Evolutionary conservation across 495 filamentous ascomycete species (phyloP).

Genomic region (Recurvomyces mirabilis): DNA sequence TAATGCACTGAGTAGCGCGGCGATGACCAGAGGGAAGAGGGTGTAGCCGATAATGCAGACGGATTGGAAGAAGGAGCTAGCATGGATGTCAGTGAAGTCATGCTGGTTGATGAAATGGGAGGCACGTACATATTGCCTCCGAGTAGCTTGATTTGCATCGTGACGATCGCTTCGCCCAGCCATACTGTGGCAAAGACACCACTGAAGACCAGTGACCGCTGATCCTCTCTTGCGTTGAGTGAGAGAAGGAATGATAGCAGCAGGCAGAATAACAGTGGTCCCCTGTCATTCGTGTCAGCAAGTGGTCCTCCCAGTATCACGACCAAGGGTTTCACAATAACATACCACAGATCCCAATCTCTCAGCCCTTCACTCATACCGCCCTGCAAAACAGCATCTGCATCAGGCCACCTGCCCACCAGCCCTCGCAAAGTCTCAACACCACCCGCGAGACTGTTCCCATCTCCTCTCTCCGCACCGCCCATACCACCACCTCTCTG

Average conservation of each 20-base stretch:
- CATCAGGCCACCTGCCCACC: conserved; percentile 60
- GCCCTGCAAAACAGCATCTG: conserved; percentile 58
- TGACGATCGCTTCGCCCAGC: conserved; percentile 94
- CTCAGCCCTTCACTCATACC: conserved; percentile 78
- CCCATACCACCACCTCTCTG: conserved; percentile 57
- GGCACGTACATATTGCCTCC: conserved; percentile 91
- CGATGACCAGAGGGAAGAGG: conserved; percentile 94
- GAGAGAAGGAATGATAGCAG: conserved; percentile 77
- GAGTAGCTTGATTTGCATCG: conserved; percentile 94
- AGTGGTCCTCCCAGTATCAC: background rate
- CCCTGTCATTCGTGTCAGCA: conserved; percentile 40
- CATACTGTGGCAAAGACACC: conserved; percentile 94
- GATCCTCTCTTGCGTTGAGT: conserved; percentile 56
- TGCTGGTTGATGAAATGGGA: background rate
- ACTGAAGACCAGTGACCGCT: conserved; percentile 81
- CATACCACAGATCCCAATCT: conserved; percentile 92
- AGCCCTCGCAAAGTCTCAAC: conserved; percentile 39
- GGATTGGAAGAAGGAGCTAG: conserved; percentile 90
- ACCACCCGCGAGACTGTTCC: conserved; percentile 40
- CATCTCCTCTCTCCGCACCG: conserved; percentile 54
- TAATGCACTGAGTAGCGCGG: conserved; percentile 75
- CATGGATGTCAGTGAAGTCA: background rate
- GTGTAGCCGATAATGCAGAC: conserved; percentile 98
- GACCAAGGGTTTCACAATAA: background rate
- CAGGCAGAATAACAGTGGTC: conserved; percentile 85